Percentiles rank a stretch among this genome's conserved stretches.
Evolutionary conservation across 2,329 filamentous ascomycete genomes (phyloP).

Genomic region (Penicillium sp.): DNA sequence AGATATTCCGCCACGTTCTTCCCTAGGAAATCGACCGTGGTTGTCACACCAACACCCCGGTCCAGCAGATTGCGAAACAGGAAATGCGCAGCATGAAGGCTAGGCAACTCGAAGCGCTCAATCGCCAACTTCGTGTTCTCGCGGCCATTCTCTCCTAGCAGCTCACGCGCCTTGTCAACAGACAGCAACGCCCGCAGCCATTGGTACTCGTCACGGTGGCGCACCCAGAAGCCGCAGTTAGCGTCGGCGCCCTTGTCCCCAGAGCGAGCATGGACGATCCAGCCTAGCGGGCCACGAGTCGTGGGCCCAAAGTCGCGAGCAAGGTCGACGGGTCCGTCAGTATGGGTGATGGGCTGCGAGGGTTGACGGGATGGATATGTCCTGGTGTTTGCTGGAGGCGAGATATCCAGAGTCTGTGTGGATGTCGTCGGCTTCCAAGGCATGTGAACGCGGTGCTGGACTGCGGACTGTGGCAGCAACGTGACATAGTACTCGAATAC

Average conservation of each 20-base stretch:
- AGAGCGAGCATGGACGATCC: conserved; percentile 31
- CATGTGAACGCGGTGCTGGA: conserved; percentile 22
- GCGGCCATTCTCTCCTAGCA: conserved; percentile 14
- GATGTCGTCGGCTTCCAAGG: conserved; percentile 23
- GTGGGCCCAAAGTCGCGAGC: conserved; percentile 21
- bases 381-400: conserved; percentile 17
- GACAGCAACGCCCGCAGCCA: conserved; percentile 32
- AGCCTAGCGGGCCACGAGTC: conserved; percentile 25
- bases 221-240: conserved; percentile 43
- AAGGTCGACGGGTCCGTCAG: conserved; percentile 8
- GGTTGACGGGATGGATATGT: conserved; percentile 18
- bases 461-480: conserved; percentile 20
- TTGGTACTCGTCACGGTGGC: conserved; percentile 36
- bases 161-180: conserved; percentile 10
- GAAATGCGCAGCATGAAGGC: conserved; percentile 35
- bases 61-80: conserved; percentile 33
- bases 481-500: conserved; percentile 28
- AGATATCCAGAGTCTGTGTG: conserved; percentile 14
- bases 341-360: conserved; percentile 15
- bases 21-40: conserved; percentile 32
- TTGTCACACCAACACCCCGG: conserved; percentile 30
- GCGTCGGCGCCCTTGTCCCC: conserved; percentile 41
- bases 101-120: conserved; percentile 42
- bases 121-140: conserved; percentile 20
- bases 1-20: conserved; percentile 36